phyloP scores from a whole-genome alignment of 2,329 filamentous ascomycete species.

The Trichoderma sp. region DNA sequence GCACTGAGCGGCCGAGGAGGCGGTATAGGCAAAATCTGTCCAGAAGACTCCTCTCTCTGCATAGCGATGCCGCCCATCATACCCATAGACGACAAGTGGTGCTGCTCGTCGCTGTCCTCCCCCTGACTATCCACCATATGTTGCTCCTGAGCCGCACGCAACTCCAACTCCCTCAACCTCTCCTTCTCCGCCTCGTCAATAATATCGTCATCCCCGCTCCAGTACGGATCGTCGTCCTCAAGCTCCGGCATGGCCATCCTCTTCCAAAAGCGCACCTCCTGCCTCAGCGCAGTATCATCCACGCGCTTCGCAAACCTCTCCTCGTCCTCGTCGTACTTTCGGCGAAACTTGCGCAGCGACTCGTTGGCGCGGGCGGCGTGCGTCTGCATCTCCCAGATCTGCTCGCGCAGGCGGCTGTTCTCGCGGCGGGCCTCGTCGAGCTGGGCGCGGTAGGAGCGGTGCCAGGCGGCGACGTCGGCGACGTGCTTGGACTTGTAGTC shows the following conservation, averaged over 20 bases:
- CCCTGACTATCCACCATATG: slow-evolving; percentile 35
- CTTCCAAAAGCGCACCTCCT: slow-evolving; percentile 67
- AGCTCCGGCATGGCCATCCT: slow-evolving; percentile 64
- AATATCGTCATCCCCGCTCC: slow-evolving; percentile 66
- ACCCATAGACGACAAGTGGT: slow-evolving; percentile 25
- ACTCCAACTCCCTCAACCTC: slow-evolving; percentile 52
- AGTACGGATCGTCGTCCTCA: slow-evolving; percentile 60
- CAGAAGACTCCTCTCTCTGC: slow-evolving; percentile 39
- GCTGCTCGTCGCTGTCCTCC: slow-evolving; percentile 39
- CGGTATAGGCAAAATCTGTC: slow-evolving; percentile 32
- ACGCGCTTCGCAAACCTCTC: slow-evolving; percentile 55
- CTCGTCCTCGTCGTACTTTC: slow-evolving; percentile 58
- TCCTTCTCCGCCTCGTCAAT: slow-evolving; percentile 63
- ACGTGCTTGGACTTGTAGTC: slow-evolving; percentile 66
- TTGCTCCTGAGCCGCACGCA: slow-evolving; percentile 45
- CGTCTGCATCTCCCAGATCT: slow-evolving; percentile 67
- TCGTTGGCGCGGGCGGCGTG: slow-evolving; percentile 61
- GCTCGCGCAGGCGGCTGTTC: slow-evolving; percentile 62
- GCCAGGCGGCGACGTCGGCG: slow-evolving; percentile 63
- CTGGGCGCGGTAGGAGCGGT: slow-evolving; percentile 65
- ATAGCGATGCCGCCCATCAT: slow-evolving; percentile 43
- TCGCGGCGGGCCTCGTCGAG: slow-evolving; percentile 66
- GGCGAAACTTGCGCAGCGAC: slow-evolving; percentile 57
- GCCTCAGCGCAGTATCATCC: slow-evolving; percentile 53
- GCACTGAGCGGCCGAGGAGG: slow-evolving; percentile 42